Conservation (phyloP, 495 filamentous ascomycete species). For the Talaromyces adpressus region DNA sequence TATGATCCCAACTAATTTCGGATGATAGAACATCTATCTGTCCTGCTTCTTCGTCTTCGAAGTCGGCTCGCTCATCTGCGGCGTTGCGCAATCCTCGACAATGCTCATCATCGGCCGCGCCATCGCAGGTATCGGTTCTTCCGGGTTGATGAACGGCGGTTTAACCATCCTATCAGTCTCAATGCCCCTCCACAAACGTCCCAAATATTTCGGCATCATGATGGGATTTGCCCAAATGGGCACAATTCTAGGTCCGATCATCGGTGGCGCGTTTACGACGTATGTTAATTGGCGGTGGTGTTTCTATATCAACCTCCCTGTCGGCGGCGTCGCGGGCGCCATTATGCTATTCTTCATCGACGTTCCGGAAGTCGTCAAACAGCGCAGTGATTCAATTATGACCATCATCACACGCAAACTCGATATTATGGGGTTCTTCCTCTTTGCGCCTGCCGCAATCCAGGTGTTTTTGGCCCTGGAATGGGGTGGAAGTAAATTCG, state of each 20-base stretch:
- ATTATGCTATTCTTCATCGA: slow-evolving; percentile 39
- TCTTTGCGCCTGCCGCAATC: slow-evolving; percentile 21
- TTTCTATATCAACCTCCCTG: slow-evolving; percentile 60
- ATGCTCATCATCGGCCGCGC: slow-evolving; percentile 41
- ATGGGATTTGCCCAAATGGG: slow-evolving; percentile 33
- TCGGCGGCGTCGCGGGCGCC: slow-evolving; percentile 42
- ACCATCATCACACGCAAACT: slow-evolving; percentile 20
- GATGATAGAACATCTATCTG: slow-evolving; percentile 24
- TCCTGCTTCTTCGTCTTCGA: slow-evolving; percentile 33
- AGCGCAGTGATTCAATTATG: slow-evolving; percentile 25
- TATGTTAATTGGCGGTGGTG: slow-evolving; percentile 44
- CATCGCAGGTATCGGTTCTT: slow-evolving; percentile 33
- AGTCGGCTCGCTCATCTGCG: slow-evolving; percentile 37
- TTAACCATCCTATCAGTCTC: slow-evolving; percentile 43
- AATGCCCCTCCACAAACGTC: slow-evolving; percentile 31
- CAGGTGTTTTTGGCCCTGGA: slow-evolving; percentile 25
- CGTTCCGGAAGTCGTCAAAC: slow-evolving; percentile 38
- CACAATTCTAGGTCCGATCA: slow-evolving; percentile 24
- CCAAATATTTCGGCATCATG: slow-evolving; percentile 31
- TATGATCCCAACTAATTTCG: neutral
- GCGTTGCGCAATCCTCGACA: slow-evolving; percentile 31
- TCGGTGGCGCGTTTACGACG: slow-evolving; percentile 41
- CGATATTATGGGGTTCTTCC: slow-evolving; percentile 21
- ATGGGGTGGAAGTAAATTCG: slow-evolving; percentile 17
- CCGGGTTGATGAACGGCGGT: slow-evolving; percentile 43